Conservation (phyloP, 2,329 filamentous ascomycete species). For the Parafenestella ontariensis region DNA sequence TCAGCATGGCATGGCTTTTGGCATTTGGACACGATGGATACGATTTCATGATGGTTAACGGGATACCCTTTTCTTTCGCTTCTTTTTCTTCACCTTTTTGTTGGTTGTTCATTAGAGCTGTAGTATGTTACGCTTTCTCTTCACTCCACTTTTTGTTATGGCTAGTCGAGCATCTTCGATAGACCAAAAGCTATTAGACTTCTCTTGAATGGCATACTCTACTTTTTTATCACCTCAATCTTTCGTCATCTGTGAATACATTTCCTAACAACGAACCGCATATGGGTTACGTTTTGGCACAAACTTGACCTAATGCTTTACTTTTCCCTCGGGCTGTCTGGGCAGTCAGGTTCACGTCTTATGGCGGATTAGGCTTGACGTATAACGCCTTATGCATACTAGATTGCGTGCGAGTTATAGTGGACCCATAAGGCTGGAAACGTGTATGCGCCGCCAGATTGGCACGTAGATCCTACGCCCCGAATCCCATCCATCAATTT, state of each 20-base stretch:
- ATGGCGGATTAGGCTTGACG: too few relatives aligned
- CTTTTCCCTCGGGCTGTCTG: too few relatives aligned
- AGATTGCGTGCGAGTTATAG: neutral
- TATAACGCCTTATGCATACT: neutral
- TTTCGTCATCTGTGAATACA: neutral
- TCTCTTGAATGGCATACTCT: neutral
- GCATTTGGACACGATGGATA: neutral
- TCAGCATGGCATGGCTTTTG: conserved; percentile 30
- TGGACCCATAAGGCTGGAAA: neutral
- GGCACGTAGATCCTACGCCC: neutral
- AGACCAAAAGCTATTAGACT: neutral
- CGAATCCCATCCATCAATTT: neutral
- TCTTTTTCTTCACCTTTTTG: neutral
- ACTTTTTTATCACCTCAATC: neutral
- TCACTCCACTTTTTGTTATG: neutral
- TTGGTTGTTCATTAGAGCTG: neutral
- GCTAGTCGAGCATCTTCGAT: neutral
- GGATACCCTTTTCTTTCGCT: neutral
- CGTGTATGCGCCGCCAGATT: neutral
- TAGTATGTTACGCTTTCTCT: neutral
- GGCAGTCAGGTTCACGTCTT: too few relatives aligned
- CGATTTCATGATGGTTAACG: neutral
- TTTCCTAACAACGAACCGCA: neutral
- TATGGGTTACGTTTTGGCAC: neutral
- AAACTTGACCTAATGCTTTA: too few relatives aligned